phyloP scores from a whole-genome alignment of 2,329 filamentous ascomycete genomes.

The Coniochaeta sp. region DNA sequence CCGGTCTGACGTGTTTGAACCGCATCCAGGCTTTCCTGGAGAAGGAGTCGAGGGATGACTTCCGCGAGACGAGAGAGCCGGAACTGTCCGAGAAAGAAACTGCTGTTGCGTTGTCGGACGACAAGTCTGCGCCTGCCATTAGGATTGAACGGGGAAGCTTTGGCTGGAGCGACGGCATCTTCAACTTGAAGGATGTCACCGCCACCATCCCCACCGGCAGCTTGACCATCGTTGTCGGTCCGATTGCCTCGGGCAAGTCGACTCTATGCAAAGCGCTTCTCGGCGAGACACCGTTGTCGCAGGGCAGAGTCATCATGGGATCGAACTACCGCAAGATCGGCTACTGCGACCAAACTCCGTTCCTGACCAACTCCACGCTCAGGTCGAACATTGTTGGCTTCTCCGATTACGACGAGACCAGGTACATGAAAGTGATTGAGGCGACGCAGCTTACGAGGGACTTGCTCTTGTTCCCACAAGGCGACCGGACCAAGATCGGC shows the following conservation, averaged over 20 bases:
- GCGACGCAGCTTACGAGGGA: conserved; percentile 22
- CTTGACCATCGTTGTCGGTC: conserved; percentile 33
- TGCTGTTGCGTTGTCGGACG: background rate
- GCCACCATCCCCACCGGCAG: conserved; percentile 21
- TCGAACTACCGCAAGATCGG: conserved; percentile 19
- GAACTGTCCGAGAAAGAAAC: background rate
- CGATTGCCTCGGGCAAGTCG: conserved; percentile 37
- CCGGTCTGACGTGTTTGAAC: conserved; percentile 23
- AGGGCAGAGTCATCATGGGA: conserved; percentile 17
- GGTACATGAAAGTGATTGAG: conserved; percentile 22
- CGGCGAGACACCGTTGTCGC: conserved; percentile 24
- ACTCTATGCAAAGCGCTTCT: conserved; percentile 33
- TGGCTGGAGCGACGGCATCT: conserved; percentile 24
- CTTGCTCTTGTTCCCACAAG: conserved; percentile 21
- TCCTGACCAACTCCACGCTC: conserved; percentile 25
- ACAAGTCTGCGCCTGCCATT: conserved; percentile 1
- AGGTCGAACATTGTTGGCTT: conserved; percentile 22
- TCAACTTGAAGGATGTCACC: conserved; percentile 23
- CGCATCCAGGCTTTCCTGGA: conserved; percentile 31
- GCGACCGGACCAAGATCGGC: conserved; percentile 26
- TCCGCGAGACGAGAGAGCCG: conserved; percentile 9
- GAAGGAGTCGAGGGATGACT: conserved; percentile 17
- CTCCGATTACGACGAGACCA: conserved; percentile 12
- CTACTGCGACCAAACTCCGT: conserved; percentile 30
- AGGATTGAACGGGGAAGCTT: conserved; percentile 19